Base-by-base conservation (phyloP, 805 yeast genomes). In the Yueomyces sinensis region DNA sequence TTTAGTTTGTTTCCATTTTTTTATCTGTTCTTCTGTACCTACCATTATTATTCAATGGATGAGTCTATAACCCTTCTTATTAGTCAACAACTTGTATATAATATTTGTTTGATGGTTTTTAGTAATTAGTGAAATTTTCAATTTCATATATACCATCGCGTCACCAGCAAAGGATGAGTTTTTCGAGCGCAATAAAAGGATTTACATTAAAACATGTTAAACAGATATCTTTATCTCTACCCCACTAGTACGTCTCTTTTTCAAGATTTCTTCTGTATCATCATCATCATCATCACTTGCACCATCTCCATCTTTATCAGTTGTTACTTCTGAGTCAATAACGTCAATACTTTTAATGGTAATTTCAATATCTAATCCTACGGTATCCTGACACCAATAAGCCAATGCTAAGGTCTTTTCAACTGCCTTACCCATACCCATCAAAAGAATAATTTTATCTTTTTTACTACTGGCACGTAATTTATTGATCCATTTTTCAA, bases 401-500 rank as follows among this genome's bases (percentile, higher is more conserved):
- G 73, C 94, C 1, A 86, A 41, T 13, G 75, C 61, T n/a, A 80
- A 40, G 0, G 77, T 72, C 45, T 70, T 77, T 32, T 68, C 74
- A 9, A 80, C 72, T 9, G 87, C 70, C 37, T 63, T 66, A 2
- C 95, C 95, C 79, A 82, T 75, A 0, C 93, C 95, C 36, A 71
- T 56, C 3, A 86, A 66, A 9, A 19, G 13, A n/a, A 25, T 25
- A 0, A 67, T 62, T 6, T 83, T 63, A 47, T 61, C 70, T 19
- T 60, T 59, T 15, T 54, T 57, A n/a, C 61, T 58, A 11, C 61
- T 62, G 27, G 61, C 63, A 36, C 65, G 65, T 37, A 72, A 62
- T 32, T 63, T 65, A 4, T 52, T 58, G 17, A 83, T 51, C 34
- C 65, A 59, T 47, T 72, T 74, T 29, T 64, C 64, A 2, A 77